Percentiles rank a stretch among this genome's conserved stretches.
Evolutionary conservation across 495 filamentous ascomycete genomes (phyloP).

Genomic region (Amorphotheca resinae): DNA sequence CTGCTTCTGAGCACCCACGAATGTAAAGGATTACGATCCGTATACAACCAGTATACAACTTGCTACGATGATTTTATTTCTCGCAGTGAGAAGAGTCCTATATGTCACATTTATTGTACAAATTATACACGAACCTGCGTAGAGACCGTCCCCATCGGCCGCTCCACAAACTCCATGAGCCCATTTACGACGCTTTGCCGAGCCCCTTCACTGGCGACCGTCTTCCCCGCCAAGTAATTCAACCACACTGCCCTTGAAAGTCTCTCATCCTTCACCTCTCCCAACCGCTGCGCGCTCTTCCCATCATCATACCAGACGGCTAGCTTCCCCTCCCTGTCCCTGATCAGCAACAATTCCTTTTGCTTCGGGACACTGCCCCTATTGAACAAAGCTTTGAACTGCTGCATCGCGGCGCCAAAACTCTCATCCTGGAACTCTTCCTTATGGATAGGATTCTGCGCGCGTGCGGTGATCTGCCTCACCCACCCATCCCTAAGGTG

Average conservation of each 20-base stretch:
- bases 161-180: constrained; percentile 73
- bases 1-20: not conserved
- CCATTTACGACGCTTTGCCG: constrained; percentile 77
- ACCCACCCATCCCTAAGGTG: constrained; percentile 89
- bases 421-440: constrained; percentile 49
- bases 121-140: constrained; percentile 44
- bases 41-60: not conserved
- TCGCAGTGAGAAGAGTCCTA: not conserved
- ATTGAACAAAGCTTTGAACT: constrained; percentile 69
- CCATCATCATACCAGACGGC: constrained; percentile 55
- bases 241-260: constrained; percentile 76
- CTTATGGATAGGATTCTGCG: constrained; percentile 27
- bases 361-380: constrained; percentile 63
- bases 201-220: constrained; percentile 72
- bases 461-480: constrained; percentile 63
- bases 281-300: constrained; percentile 43
- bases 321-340: constrained; percentile 53
- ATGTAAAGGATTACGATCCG: too few relatives aligned
- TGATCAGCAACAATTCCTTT: constrained; percentile 57
- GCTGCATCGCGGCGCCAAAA: constrained; percentile 52
- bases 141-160: constrained; percentile 77
- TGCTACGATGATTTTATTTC: not conserved
- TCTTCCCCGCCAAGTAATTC: constrained; percentile 77
- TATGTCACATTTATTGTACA: constrained; percentile 6
- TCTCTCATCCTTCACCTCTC: constrained; percentile 62